These are phyloP conservation scores for Termitomyces sp. DNA, from an alignment of 768 basidiomycete genomes.

Conservation along the genomic window DNA sequence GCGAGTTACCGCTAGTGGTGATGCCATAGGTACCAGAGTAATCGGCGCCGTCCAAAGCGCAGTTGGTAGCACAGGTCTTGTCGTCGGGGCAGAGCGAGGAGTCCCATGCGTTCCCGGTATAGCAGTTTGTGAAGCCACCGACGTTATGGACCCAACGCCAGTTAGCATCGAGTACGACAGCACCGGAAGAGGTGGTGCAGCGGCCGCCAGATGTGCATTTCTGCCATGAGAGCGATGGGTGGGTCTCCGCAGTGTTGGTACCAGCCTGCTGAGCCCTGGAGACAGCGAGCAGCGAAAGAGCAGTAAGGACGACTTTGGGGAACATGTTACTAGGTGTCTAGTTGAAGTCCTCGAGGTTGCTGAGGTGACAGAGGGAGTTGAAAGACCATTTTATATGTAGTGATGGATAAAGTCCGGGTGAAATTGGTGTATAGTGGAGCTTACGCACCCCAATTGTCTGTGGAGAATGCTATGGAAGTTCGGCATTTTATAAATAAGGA, in stretches of 20 bases:
- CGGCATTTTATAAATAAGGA: background rate
- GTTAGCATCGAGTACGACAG: conserved; percentile 50
- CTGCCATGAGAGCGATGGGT: conserved; percentile 39
- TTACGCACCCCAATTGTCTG: background rate
- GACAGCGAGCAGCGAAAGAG: conserved; percentile 25
- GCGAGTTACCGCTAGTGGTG: conserved; percentile 39
- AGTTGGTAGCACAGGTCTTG: conserved; percentile 27
- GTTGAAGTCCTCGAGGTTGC: background rate
- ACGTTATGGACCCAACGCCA: conserved; percentile 51
- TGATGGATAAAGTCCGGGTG: conserved; percentile 5
- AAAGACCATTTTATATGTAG: background rate
- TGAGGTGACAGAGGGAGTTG: background rate
- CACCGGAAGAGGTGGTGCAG: conserved; percentile 31
- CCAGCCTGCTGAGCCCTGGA: conserved; percentile 42
- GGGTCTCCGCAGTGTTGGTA: conserved; percentile 37
- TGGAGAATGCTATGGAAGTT: background rate
- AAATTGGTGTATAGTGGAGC: background rate
- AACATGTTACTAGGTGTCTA: background rate
- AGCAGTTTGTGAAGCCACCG: conserved; percentile 37
- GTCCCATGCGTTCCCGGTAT: conserved; percentile 55
- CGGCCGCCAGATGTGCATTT: conserved; percentile 43
- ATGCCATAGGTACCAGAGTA: conserved; percentile 49
- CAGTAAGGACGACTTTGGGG: conserved; percentile 15
- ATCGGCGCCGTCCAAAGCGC: conserved; percentile 36
- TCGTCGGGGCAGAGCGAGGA: conserved; percentile 43